Base-by-base conservation (phyloP, 441 rosid genomes). In the Sinapis alba region DNA sequence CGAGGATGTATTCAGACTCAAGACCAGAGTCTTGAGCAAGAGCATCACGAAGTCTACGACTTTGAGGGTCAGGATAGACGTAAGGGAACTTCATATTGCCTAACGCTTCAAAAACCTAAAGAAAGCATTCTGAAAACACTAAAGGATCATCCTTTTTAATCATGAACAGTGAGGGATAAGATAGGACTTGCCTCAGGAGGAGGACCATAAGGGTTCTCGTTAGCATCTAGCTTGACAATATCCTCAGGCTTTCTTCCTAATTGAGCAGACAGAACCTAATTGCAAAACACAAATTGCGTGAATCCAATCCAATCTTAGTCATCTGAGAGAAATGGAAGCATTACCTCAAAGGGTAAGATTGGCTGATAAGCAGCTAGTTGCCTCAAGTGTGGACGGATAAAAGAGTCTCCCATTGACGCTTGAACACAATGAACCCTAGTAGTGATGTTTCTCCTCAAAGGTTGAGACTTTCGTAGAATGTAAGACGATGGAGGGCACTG, bases 171-270 rank as follows among this genome's bases (percentile, higher is more conserved):
- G 47, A 64, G 51, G 15, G 47, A 41, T 45, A 12, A 61, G 51
- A 68, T 6, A 18, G 2, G 24, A 80, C 94, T 85, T 90, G 88
- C 96, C 96, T 92, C 97, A 2, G 99, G 97, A 74, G 99, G 99
- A 63, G 98, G 99, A 75, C 99, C 98, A 79, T 95, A 93, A 4
- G 99, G 99, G 74, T 93, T 93, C 85, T 96, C 99, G 81, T 96
- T 96, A 15, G 98, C 99, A 87, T 93, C 99, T 79, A 96, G 78
- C 78, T 96, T 96, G 73, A 95, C 83, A 56, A 93, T 96, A 80
- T 96, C 97, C 80, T 93, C 99, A 36, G 97, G 97, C 75, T 89
- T 90, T 83, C 97, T 87, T 79, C 98, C 98, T 68, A 91, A 86
- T 59, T 83, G 87, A 45, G 83, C 87, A 19, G 98, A 95, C 84